Conservation (phyloP, 2,329 filamentous ascomycete genomes). For the Hortaea sp. region DNA sequence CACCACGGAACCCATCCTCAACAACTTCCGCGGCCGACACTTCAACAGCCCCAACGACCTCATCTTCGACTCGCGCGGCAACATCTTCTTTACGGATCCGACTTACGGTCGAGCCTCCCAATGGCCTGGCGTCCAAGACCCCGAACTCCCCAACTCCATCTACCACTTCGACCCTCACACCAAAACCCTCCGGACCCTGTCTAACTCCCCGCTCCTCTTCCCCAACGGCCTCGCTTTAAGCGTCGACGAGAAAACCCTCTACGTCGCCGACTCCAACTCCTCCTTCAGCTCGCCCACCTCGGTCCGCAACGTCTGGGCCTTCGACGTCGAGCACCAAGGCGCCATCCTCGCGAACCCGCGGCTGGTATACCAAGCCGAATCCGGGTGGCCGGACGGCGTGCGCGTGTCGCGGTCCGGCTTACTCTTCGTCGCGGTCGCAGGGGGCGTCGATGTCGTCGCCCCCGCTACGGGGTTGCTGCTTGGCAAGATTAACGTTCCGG, state of each 20-base stretch:
- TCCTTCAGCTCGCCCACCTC: constrained; percentile 4
- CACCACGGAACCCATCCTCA: constrained; percentile 33
- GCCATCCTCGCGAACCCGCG: constrained; percentile 20
- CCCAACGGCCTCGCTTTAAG: constrained; percentile 18
- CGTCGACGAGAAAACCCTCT: constrained; percentile 15
- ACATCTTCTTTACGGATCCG: constrained; percentile 22
- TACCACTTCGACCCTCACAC: constrained; percentile 45
- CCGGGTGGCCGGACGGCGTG: constrained; percentile 22
- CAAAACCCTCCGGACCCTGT: constrained; percentile 42
- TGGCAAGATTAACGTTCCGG: constrained; percentile 40
- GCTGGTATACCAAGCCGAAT: constrained; percentile 26
- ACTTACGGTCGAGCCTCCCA: constrained; percentile 31
- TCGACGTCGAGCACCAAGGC: constrained; percentile 8
- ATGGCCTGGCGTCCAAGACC: constrained; percentile 42
- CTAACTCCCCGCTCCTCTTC: constrained; percentile 33
- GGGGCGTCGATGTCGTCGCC: constrained; percentile 13
- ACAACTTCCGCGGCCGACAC: constrained; percentile 50
- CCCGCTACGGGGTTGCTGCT: constrained; percentile 30
- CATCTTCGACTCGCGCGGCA: constrained; percentile 36
- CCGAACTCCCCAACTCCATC: constrained; percentile 46
- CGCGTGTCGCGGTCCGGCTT: constrained; percentile 9
- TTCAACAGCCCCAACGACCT: constrained; percentile 54
- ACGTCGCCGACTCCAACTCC: constrained; percentile 17
- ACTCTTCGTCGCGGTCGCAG: constrained; percentile 9
- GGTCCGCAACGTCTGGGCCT: constrained; percentile 32